These are phyloP conservation scores for Ricinus communis DNA, from an alignment of 345 rosid species.

Conservation along the genomic window DNA sequence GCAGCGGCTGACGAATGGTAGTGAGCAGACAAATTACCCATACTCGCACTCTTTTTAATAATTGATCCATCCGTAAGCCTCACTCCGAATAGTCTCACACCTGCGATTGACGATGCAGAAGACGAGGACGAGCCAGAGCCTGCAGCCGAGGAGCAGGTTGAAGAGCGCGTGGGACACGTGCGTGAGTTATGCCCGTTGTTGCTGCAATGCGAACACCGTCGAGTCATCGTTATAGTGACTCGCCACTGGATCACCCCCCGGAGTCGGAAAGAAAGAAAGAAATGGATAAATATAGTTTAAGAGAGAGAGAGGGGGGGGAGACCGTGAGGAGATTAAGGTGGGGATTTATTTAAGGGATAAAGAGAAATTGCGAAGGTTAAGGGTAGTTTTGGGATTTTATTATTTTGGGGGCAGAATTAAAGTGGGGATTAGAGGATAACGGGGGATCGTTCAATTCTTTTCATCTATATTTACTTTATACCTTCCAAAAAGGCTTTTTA, in stretches of 20 bases:
- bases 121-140: constrained; percentile 28
- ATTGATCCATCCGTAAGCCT: constrained; percentile 86
- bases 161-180: constrained; percentile 75
- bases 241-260: neutral
- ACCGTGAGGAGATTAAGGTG: neutral
- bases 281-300: neutral
- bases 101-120: constrained; percentile 33
- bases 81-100: constrained; percentile 88
- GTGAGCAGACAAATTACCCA: constrained; percentile 75
- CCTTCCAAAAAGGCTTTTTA: no score
- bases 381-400: neutral
- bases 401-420: neutral
- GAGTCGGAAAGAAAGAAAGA: neutral
- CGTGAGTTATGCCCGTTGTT: constrained; percentile 95
- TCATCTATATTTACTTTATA: no score
- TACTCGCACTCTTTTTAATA: constrained; percentile 94
- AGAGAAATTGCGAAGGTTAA: neutral
- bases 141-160: constrained; percentile 5
- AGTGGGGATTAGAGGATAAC: constrained; percentile 3
- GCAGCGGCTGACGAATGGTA: constrained; percentile 70
- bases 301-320: neutral
- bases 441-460: neutral
- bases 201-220: constrained; percentile 97
- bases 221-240: constrained; percentile 57
- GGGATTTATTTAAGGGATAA: neutral